These are phyloP conservation scores for Irpex sp. DNA, from an alignment of 1,284 basidiomycete genomes.

Conservation along the genomic window DNA sequence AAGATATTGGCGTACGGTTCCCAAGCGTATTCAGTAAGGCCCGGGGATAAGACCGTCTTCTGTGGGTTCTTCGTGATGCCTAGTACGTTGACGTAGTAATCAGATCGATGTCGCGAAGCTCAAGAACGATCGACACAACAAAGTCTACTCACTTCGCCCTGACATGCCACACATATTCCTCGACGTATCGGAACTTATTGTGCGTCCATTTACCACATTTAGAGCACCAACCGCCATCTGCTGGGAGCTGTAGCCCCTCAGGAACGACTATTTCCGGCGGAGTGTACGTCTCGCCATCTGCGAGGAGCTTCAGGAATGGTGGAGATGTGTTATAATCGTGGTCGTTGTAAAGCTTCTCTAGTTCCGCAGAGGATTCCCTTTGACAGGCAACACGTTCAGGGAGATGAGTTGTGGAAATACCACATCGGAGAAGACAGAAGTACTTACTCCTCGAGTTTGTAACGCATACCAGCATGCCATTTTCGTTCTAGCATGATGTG, in stretches of 20 bases:
- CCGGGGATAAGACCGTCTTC: background rate
- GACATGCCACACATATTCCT: slow-evolving; percentile 1
- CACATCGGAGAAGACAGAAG: too few species aligned
- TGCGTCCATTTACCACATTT: background rate
- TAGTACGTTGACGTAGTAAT: background rate
- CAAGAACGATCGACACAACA: background rate
- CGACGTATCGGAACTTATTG: background rate
- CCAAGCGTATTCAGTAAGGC: background rate
- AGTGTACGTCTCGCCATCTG: background rate
- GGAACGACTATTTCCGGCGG: background rate
- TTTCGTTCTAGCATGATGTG: background rate
- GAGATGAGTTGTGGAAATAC: too few species aligned
- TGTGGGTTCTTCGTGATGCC: background rate
- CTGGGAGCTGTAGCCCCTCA: background rate
- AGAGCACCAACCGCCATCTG: background rate
- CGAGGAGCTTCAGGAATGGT: background rate
- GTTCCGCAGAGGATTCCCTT: too few species aligned
- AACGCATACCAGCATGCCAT: background rate
- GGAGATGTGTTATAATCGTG: background rate
- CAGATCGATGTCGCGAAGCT: background rate
- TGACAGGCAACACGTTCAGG: too few species aligned
- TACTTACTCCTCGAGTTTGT: too few species aligned
- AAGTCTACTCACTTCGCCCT: background rate
- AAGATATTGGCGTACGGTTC: too few species aligned
- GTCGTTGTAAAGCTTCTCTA: background rate